Evolutionary conservation across 352 stramenopile species (phyloP).

Genomic region (Peronospora tabacina): DNA sequence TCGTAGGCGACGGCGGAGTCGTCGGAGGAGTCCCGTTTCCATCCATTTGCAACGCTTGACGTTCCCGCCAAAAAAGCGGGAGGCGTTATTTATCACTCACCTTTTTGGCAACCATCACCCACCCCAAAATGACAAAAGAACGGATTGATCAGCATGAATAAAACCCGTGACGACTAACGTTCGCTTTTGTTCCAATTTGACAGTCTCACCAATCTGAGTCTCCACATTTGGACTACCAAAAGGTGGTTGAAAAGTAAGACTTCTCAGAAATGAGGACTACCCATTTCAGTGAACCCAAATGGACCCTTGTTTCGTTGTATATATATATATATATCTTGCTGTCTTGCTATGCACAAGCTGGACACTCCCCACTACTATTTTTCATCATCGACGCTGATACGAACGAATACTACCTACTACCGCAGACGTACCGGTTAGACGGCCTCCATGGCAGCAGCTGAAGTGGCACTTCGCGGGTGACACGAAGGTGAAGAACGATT

Average conservation of each 20-base stretch:
- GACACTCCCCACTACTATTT: slow-evolving; percentile 20
- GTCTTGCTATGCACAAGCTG: slow-evolving; percentile 4
- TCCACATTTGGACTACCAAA: no score
- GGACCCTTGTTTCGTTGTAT: not conserved
- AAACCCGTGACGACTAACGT: no score
- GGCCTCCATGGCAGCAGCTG: slow-evolving; percentile 22
- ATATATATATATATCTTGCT: not conserved
- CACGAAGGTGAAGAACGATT: slow-evolving; percentile 19
- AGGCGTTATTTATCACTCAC: no score
- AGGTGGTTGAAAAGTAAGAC: no score
- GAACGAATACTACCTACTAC: slow-evolving; percentile 13
- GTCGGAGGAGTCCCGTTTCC: slow-evolving; percentile 37
- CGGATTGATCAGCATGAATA: no score
- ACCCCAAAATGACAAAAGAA: no score
- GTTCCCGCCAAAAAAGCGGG: no score
- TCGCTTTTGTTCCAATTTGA: no score
- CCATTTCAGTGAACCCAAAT: no score
- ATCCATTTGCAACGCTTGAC: slow-evolving; percentile 14
- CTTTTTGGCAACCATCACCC: no score
- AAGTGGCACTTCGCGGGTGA: slow-evolving; percentile 11
- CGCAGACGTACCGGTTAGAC: slow-evolving; percentile 23
- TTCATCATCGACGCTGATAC: slow-evolving; percentile 12
- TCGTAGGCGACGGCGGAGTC: slow-evolving; percentile 51
- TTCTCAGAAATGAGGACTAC: no score
- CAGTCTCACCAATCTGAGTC: no score